Conservation (phyloP, 371 early-diverging fungal genomes). For the Modicella reniformis region DNA sequence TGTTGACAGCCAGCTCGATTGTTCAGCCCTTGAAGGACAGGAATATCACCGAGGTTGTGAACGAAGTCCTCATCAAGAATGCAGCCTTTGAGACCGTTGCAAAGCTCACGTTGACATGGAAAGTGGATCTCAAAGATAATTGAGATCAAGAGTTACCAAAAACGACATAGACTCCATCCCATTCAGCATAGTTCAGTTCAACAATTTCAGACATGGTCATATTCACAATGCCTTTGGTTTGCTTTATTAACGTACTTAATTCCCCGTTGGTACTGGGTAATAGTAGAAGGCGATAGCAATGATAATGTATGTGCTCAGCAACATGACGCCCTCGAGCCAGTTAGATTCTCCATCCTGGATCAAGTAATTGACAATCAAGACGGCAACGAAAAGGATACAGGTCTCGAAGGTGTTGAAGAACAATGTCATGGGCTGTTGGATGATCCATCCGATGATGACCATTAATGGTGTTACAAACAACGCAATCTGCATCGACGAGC, state of each 20-base stretch:
- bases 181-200: not conserved
- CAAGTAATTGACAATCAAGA: conserved; percentile 85
- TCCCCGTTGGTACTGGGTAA: conserved; percentile 46
- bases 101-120: conserved; percentile 52
- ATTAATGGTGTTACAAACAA: conserved; percentile 89
- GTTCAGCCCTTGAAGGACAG: conserved; percentile 48
- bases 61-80: conserved; percentile 49
- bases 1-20: conserved; percentile 49
- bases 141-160: not conserved
- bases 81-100: conserved; percentile 52
- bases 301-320: conserved; percentile 79
- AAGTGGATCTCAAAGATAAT: conserved; percentile 30
- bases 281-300: conserved; percentile 83
- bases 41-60: conserved; percentile 26
- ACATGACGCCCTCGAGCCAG: conserved; percentile 89
- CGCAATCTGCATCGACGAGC: conserved; percentile 93
- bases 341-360: conserved; percentile 85
- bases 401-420: conserved; percentile 89
- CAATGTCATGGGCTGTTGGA: conserved; percentile 80
- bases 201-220: not conserved
- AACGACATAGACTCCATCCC: not conserved
- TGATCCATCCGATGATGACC: conserved; percentile 90
- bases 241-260: not conserved
- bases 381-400: conserved; percentile 83
- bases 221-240: not conserved